Percentiles rank a stretch among this genome's conserved stretches.
phyloP scores from a whole-genome alignment of 345 rosid genomes.

The Raphanus raphanistrum region DNA sequence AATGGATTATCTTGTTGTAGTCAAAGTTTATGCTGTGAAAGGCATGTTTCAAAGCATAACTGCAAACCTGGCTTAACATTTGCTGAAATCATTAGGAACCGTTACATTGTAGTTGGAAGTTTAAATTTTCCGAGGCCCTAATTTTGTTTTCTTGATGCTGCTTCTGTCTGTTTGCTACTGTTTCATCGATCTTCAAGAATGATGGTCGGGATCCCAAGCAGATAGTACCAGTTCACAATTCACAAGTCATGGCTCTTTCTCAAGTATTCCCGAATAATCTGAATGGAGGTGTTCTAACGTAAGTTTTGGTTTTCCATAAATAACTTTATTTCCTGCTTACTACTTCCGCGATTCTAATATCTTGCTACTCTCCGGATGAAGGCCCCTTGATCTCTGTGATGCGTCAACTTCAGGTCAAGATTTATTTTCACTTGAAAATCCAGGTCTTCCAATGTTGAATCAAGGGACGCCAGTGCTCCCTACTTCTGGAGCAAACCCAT shows the following conservation, averaged over 20 bases:
- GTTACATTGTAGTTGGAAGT: conserved; percentile 14
- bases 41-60: conserved; percentile 21
- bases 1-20: conserved; percentile 7
- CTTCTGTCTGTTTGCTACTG: conserved; percentile 37
- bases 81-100: conserved; percentile 1
- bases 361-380: conserved; percentile 48
- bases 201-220: conserved; percentile 77
- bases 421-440: conserved; percentile 55
- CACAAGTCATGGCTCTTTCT: conserved; percentile 76
- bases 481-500: conserved; percentile 62
- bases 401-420: conserved; percentile 63
- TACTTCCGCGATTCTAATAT: conserved; percentile 23
- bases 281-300: conserved; percentile 74
- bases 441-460: conserved; percentile 59
- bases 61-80: conserved; percentile 13
- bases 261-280: conserved; percentile 85
- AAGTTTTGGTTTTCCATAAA: conserved; percentile 43
- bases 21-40: conserved; percentile 6
- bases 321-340: conserved; percentile 7
- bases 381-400: conserved; percentile 97
- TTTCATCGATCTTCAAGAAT: conserved; percentile 53
- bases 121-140: conserved; percentile 15
- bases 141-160: conserved; percentile 28
- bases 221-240: conserved; percentile 67
- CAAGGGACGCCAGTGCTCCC: conserved; percentile 71